These are phyloP conservation scores for Clitopilus hobsonii DNA, from an alignment of 768 basidiomycete genomes.

Conservation along the genomic window DNA sequence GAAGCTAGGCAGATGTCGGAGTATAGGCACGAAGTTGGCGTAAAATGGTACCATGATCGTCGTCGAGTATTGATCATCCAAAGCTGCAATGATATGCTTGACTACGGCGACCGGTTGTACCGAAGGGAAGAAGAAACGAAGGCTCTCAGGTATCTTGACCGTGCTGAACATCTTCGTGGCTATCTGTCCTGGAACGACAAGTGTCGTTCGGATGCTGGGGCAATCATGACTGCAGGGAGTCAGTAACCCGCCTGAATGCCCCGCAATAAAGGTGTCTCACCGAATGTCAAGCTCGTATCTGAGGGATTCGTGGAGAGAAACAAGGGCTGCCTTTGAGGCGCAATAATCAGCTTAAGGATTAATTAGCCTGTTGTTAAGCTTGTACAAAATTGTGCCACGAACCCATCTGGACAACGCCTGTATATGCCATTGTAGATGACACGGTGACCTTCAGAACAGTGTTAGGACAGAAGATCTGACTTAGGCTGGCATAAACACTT, in stretches of 20 bases:
- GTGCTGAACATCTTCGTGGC: conserved; percentile 75
- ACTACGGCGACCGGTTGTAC: conserved; percentile 71
- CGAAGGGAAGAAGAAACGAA: conserved; percentile 74
- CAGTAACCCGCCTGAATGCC: not conserved
- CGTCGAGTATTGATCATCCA: conserved; percentile 77
- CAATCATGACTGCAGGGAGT: conserved; percentile 50
- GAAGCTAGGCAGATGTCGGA: conserved; percentile 65
- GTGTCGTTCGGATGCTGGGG: conserved; percentile 80
- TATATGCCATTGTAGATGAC: conserved; percentile 68
- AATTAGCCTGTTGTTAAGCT: not conserved
- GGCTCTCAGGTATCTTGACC: conserved; percentile 44
- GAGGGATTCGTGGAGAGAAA: conserved; percentile 78
- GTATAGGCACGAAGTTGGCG: conserved; percentile 50
- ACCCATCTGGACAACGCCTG: conserved; percentile 77
- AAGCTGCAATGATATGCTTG: conserved; percentile 73
- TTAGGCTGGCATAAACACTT: conserved; percentile 18
- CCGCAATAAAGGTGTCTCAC: conserved; percentile 27
- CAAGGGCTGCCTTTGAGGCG: conserved; percentile 89
- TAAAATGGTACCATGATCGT: conserved; percentile 73
- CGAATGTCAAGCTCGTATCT: conserved; percentile 83
- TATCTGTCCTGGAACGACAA: conserved; percentile 79
- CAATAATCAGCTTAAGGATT: conserved; percentile 69
- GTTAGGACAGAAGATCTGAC: conserved; percentile 2
- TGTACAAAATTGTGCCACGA: conserved; percentile 21
- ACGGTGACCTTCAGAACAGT: conserved; percentile 57